phyloP scores from a whole-genome alignment of 106 monocot genomes.

The Ottelia alismoides region DNA sequence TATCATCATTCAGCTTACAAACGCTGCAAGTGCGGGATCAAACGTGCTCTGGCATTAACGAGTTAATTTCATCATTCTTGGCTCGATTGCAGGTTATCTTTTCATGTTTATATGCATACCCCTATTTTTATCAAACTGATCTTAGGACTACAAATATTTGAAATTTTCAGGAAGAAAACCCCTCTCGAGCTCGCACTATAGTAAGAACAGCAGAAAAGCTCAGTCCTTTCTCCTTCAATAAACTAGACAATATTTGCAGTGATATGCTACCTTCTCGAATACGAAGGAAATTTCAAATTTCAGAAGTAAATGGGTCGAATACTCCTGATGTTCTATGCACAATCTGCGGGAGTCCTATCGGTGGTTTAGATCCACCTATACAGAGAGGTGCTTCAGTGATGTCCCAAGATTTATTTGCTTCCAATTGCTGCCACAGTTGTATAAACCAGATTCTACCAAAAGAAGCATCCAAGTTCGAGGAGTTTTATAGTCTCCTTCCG shows the following conservation, averaged over 20 bases:
- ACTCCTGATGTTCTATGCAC: slow-evolving; percentile 60
- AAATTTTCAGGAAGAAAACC: slow-evolving; percentile 80
- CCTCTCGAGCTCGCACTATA: slow-evolving; percentile 84
- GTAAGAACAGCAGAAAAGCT: slow-evolving; percentile 93
- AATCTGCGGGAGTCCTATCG: slow-evolving; percentile 69
- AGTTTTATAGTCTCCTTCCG: slow-evolving; percentile 65
- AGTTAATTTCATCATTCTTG: slow-evolving; percentile 76
- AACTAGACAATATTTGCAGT: slow-evolving; percentile 38
- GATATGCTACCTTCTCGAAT: slow-evolving; percentile 70
- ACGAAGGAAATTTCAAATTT: slow-evolving; percentile 51
- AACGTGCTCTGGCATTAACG: slow-evolving; percentile 56
- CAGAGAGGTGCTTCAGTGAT: slow-evolving; percentile 9
- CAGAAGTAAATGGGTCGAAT: slow-evolving; percentile 19
- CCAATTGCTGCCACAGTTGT: slow-evolving; percentile 77
- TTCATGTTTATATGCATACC: not conserved
- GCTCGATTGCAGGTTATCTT: slow-evolving; percentile 46
- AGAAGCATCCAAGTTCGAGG: slow-evolving; percentile 18
- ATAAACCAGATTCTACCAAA: slow-evolving; percentile 70
- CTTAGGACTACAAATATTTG: too few relatives aligned
- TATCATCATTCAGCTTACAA: slow-evolving; percentile 78
- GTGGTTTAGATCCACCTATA: slow-evolving; percentile 37
- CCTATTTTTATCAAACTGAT: too few relatives aligned
- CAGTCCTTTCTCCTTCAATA: slow-evolving; percentile 74
- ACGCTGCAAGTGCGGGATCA: slow-evolving; percentile 33
- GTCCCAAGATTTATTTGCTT: slow-evolving; percentile 28